phyloP scores from a whole-genome alignment of 345 rosid species.

The Turritis glabra region DNA sequence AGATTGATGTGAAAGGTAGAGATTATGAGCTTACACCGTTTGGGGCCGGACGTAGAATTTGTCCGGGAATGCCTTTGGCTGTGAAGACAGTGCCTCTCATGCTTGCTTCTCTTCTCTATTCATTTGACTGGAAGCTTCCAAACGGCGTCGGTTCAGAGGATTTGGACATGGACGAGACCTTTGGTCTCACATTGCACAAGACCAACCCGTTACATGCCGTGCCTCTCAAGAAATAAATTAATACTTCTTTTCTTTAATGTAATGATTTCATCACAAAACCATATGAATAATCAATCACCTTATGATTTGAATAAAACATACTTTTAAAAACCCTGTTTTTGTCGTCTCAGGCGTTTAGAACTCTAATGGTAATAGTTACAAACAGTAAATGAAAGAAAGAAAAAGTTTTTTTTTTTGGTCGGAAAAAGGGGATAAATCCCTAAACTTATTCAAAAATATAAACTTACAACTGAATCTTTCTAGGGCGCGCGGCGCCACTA shows the following conservation, averaged over 20 bases:
- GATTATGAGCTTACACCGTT: constrained; percentile 37
- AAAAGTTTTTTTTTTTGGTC: too few relatives aligned
- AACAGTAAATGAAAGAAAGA: background rate
- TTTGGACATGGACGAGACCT: constrained; percentile 46
- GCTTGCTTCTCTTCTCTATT: constrained; percentile 48
- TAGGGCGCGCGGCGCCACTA: too few relatives aligned
- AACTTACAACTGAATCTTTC: too few relatives aligned
- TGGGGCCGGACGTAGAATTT: constrained; percentile 32
- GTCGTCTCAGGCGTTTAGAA: background rate
- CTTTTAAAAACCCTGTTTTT: background rate
- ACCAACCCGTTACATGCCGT: constrained; percentile 32
- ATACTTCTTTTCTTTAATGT: background rate
- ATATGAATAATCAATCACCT: background rate
- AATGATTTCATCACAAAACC: background rate
- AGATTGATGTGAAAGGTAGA: constrained; percentile 33
- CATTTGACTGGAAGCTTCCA: constrained; percentile 52
- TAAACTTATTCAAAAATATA: too few relatives aligned
- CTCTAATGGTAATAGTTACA: background rate
- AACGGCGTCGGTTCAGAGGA: constrained; percentile 34
- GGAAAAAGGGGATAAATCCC: too few relatives aligned
- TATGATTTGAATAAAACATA: background rate
- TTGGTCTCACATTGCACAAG: constrained; percentile 39
- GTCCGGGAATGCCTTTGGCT: constrained; percentile 46
- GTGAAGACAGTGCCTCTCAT: constrained; percentile 45
- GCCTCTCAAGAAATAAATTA: constrained; percentile 19